Evolutionary conservation across 2,329 filamentous ascomycete genomes (phyloP), one percentile per base, ranked within the genome.

Genomic region (Ophiostoma sp.): DNA sequence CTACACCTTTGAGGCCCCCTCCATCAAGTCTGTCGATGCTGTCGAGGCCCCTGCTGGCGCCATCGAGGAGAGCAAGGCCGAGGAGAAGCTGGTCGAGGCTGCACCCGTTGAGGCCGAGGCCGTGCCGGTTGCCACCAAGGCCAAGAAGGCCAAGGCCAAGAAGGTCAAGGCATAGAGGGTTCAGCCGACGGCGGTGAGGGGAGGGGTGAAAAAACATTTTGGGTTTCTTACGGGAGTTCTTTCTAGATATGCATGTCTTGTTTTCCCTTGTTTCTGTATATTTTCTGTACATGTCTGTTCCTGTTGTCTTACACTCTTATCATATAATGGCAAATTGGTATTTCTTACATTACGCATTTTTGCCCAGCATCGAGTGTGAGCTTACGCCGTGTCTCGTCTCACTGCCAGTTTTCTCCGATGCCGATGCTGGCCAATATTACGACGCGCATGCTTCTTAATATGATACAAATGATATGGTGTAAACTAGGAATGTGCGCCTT

Each of bases 1-100:
- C 11, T 98, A 99, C 79, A 89, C 95, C 72, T 94, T 93, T 76
- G 86, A 92, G 68, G 85, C 87, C 31, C 92, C 93, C 0, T 81
- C 84, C 74, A 80, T 97, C 74, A 96, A 92, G 83, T 77, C 80
- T 33, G 76, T 77, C 70, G 77, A 82, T 74, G 76, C 79, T 33
- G 79, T 82, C 35, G 80, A 82, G 74, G 78, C 76, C 8, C 71
- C 69, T 13, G 75, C 70, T 70, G 68, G 67, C 13, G 68, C 27
- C 11, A 67, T 69, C 72, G 91, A 76, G 67, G 77, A 71, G 17
- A 31, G 5, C 33, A 17, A 68, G 67, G n/a, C 52, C 27, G 52
- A 72, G 23, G 44, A 11, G 3, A 52, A 72, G 54, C 13, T 33
- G n/a, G 17, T 54, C n/a, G 27, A 33, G 20, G 62, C 48, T 35